Conservation (phyloP, 148 eudicot genomes). For the Camellia lanceoleosa region DNA sequence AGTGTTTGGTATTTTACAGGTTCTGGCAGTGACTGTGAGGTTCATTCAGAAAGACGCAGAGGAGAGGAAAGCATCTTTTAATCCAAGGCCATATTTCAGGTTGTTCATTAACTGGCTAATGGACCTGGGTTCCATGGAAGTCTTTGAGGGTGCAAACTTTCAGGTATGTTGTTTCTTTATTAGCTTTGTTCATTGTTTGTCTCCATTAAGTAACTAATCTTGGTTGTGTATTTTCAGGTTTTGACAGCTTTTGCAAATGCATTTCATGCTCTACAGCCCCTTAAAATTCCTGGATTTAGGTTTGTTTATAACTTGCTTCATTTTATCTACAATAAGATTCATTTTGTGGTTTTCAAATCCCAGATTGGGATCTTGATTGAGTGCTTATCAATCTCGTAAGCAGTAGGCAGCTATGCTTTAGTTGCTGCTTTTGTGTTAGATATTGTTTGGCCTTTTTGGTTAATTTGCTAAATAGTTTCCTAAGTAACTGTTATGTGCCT, state of each 20-base stretch:
- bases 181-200: neutral
- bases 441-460: neutral
- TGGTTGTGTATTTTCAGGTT: slow-evolving; percentile 46
- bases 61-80: slow-evolving; percentile 72
- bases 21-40: slow-evolving; percentile 71
- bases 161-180: slow-evolving; percentile 46
- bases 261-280: slow-evolving; percentile 87
- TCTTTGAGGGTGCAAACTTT: slow-evolving; percentile 76
- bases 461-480: neutral
- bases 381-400: neutral
- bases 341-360: neutral
- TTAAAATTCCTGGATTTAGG: slow-evolving; percentile 95
- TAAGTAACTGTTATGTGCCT: neutral
- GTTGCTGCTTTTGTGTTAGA: slow-evolving; percentile 2
- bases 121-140: slow-evolving; percentile 73
- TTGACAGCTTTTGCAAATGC: slow-evolving; percentile 87
- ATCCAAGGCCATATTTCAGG: slow-evolving; percentile 93
- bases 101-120: slow-evolving; percentile 77
- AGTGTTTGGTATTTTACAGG: slow-evolving; percentile 31
- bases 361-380: neutral
- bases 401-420: neutral
- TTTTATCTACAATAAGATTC: neutral
- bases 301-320: slow-evolving; percentile 17
- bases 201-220: slow-evolving; percentile 8
- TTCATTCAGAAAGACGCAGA: slow-evolving; percentile 80